Percentiles rank a stretch among this genome's conserved stretches.
These are phyloP conservation scores for Phytophthora hibernalis DNA, from an alignment of 352 stramenopile species.

Conservation along the genomic window DNA sequence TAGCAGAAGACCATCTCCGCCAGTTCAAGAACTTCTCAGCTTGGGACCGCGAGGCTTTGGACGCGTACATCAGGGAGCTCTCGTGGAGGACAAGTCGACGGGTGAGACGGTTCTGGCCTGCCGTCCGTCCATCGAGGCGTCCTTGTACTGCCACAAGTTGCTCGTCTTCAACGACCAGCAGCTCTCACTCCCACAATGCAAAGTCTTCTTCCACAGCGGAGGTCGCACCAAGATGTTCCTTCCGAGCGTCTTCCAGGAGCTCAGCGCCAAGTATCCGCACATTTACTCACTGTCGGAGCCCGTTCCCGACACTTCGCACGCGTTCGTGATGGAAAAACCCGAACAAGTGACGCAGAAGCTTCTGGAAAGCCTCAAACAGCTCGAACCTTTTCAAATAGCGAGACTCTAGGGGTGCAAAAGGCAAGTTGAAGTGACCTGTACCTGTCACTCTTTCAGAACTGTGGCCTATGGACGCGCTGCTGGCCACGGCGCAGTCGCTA, in stretches of 20 bases:
- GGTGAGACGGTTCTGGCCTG: slow-evolving; percentile 37
- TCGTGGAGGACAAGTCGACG: slow-evolving; percentile 27
- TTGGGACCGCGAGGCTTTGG: slow-evolving; percentile 47
- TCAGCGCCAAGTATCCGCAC: slow-evolving; percentile 30
- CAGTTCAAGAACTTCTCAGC: slow-evolving; percentile 48
- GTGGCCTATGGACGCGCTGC: slow-evolving; percentile 40
- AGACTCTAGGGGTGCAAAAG: no score
- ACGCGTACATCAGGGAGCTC: slow-evolving; percentile 40
- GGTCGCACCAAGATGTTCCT: slow-evolving; percentile 44
- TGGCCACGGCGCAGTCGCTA: slow-evolving; percentile 38
- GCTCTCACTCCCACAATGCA: slow-evolving; percentile 24
- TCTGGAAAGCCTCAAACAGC: slow-evolving; percentile 18
- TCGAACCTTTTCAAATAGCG: slow-evolving; percentile 3
- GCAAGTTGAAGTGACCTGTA: background rate
- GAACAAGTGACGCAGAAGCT: slow-evolving; percentile 38
- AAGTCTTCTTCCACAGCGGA: slow-evolving; percentile 31
- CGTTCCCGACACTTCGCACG: slow-evolving; percentile 39
- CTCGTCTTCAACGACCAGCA: slow-evolving; percentile 31
- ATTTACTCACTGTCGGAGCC: slow-evolving; percentile 38
- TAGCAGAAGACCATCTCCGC: slow-evolving; percentile 37
- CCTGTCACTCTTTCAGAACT: background rate
- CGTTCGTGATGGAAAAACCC: slow-evolving; percentile 48
- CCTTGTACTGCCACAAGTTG: slow-evolving; percentile 38
- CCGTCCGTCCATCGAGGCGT: slow-evolving; percentile 48
- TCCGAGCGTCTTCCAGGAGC: slow-evolving; percentile 18